phyloP scores from a whole-genome alignment of 2,329 filamentous ascomycete genomes.

The Taxawa tesnikishii region DNA sequence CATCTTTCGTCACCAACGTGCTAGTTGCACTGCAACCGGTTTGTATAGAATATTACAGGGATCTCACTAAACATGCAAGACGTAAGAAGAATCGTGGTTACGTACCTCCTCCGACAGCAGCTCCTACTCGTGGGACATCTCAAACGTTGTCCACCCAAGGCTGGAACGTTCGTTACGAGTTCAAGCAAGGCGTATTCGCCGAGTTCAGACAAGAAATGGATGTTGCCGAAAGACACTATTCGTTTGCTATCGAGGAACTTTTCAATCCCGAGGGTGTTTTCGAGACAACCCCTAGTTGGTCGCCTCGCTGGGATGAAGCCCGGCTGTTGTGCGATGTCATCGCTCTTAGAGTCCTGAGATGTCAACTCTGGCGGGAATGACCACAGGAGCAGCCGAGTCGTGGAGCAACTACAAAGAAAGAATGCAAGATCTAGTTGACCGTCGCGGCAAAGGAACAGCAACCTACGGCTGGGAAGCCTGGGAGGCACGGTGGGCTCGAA shows the following conservation, averaged over 20 bases:
- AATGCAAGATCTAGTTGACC: slow-evolving; percentile 65
- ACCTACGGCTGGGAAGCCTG: slow-evolving; percentile 94
- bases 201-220: slow-evolving; percentile 93
- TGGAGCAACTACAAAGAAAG: slow-evolving; percentile 70
- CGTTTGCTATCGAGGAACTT: slow-evolving; percentile 73
- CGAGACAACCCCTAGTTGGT: slow-evolving; percentile 83
- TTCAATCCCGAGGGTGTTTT: slow-evolving; percentile 68
- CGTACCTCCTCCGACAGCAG: slow-evolving; percentile 68
- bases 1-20: slow-evolving; percentile 61
- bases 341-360: slow-evolving; percentile 68
- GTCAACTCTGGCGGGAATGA: slow-evolving; percentile 70
- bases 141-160: slow-evolving; percentile 73
- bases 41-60: slow-evolving; percentile 81
- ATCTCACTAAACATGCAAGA: slow-evolving; percentile 81
- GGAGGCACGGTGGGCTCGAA: slow-evolving; percentile 61
- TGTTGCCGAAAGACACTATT: slow-evolving; percentile 70
- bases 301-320: slow-evolving; percentile 82
- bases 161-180: slow-evolving; percentile 91
- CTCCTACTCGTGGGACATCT: slow-evolving; percentile 72
- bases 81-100: slow-evolving; percentile 74
- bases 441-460: slow-evolving; percentile 69
- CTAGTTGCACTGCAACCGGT: slow-evolving; percentile 60
- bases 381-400: slow-evolving; percentile 64
- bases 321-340: slow-evolving; percentile 73
- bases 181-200: slow-evolving; percentile 81